Conservation (phyloP, 768 basidiomycete genomes). For the Leccinum boreale region DNA sequence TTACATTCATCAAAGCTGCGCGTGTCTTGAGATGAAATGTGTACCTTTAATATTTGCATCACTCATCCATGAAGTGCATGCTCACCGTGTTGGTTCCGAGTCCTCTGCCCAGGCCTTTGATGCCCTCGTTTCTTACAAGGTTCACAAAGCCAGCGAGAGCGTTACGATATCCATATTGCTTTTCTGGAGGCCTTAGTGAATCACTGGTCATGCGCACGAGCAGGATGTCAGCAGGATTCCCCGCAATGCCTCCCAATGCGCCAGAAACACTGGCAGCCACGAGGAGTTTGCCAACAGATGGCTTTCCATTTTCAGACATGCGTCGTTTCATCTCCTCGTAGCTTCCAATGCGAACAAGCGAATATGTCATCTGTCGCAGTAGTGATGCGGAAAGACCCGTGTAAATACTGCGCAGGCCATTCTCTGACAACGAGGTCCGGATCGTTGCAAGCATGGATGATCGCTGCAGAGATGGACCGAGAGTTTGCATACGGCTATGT, state of each 20-base stretch:
- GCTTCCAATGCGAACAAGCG: conserved; percentile 76
- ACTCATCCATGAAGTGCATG: conserved; percentile 1
- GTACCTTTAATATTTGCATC: conserved; percentile 8
- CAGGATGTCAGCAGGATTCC: conserved; percentile 77
- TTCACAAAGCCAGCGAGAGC: conserved; percentile 68
- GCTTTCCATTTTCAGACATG: conserved; percentile 47
- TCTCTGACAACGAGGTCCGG: conserved; percentile 57
- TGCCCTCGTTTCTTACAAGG: conserved; percentile 67
- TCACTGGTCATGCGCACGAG: conserved; percentile 90
- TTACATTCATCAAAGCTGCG: conserved; percentile 74
- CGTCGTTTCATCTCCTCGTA: conserved; percentile 75
- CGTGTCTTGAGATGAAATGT: conserved; percentile 38
- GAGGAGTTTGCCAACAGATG: conserved; percentile 55
- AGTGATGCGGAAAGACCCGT: conserved; percentile 81
- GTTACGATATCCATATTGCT: conserved; percentile 76
- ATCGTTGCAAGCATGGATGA: conserved; percentile 68
- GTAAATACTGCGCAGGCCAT: conserved; percentile 73
- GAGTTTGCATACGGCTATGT: conserved; percentile 77
- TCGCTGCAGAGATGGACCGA: conserved; percentile 46
- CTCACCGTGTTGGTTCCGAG: conserved; percentile 75
- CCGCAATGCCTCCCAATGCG: conserved; percentile 77
- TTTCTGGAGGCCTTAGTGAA: conserved; percentile 65
- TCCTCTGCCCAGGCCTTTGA: conserved; percentile 66
- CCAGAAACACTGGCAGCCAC: conserved; percentile 70
- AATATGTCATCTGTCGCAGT: conserved; percentile 89